A percentile compares a stretch with the other conserved stretches of the same genome.
Conservation (phyloP, 169 alveolate species). For the Theileria sp. region DNA sequence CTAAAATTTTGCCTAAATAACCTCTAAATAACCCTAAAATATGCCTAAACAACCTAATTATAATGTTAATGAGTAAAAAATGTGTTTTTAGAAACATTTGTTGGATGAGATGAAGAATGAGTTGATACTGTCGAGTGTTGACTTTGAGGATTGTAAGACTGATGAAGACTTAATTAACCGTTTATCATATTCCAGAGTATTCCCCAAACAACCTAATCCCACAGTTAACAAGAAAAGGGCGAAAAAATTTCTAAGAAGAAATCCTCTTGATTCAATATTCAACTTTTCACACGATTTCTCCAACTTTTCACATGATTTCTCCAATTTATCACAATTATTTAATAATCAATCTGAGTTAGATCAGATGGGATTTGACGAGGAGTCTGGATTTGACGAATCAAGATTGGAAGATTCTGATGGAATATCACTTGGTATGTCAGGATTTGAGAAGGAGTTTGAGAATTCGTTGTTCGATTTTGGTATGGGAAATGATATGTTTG, state of each 20-base stretch:
- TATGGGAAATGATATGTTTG: not conserved
- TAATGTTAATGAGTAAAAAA: too few species aligned
- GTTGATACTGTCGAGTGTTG: constrained; percentile 14
- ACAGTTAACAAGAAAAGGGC: not conserved
- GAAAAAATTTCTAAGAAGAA: not conserved
- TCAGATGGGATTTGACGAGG: too few species aligned
- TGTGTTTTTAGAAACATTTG: constrained; percentile 15
- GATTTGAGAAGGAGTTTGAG: not conserved
- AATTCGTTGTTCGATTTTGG: not conserved
- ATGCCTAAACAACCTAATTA: too few species aligned
- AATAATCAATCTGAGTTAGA: too few species aligned
- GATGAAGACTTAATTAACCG: constrained; percentile 42
- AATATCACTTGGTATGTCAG: not conserved
- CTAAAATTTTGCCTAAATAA: too few species aligned
- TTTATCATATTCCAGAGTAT: constrained; percentile 54
- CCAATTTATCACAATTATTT: not conserved
- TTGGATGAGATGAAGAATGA: constrained; percentile 48
- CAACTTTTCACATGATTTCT: too few species aligned
- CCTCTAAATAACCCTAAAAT: too few species aligned
- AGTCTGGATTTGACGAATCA: too few species aligned
- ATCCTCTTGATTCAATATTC: constrained; percentile 8
- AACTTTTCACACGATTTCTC: not conserved
- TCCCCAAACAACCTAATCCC: constrained; percentile 6
- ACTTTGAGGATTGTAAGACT: constrained; percentile 45
- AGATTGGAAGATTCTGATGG: not conserved